Conservation (phyloP, 2,329 filamentous ascomycete genomes). For the Paecilomyces dactylethromorphus region DNA sequence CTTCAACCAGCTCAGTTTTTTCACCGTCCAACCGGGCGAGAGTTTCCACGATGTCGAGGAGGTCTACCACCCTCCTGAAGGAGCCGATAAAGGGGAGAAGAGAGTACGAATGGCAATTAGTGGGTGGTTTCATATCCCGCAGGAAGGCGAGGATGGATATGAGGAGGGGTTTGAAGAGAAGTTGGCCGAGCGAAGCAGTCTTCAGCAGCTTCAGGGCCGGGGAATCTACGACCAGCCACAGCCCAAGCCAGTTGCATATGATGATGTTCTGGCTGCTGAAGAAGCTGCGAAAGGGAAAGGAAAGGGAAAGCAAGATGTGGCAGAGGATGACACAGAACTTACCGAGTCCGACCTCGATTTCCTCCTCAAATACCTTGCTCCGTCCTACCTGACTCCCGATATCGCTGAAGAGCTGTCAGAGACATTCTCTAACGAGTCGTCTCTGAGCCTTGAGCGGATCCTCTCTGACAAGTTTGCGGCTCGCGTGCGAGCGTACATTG, state of each 20-base stretch:
- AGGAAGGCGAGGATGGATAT: slow-evolving; percentile 87
- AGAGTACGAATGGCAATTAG: slow-evolving; percentile 91
- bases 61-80: slow-evolving; percentile 67
- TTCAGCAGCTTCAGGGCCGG: slow-evolving; percentile 88
- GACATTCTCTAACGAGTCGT: slow-evolving; percentile 75
- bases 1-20: slow-evolving; percentile 97
- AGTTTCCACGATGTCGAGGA: slow-evolving; percentile 99
- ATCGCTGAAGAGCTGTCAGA: slow-evolving; percentile 76
- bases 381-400: slow-evolving; percentile 86
- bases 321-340: slow-evolving; percentile 52
- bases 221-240: slow-evolving; percentile 83
- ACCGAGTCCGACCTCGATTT: slow-evolving; percentile 81
- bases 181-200: slow-evolving; percentile 79
- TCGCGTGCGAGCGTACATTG: slow-evolving; percentile 64
- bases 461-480: slow-evolving; percentile 70
- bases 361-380: slow-evolving; percentile 80
- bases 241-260: slow-evolving; percentile 47
- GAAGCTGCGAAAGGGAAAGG: slow-evolving; percentile 27
- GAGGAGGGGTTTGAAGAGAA: slow-evolving; percentile 82
- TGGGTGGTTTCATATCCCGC: slow-evolving; percentile 98
- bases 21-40: slow-evolving; percentile 95
- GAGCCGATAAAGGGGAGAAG: slow-evolving; percentile 45
- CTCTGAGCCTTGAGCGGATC: slow-evolving; percentile 73
- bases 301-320: slow-evolving; percentile 35
- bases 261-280: slow-evolving; percentile 29